Evolutionary conservation across 768 basidiomycete genomes (phyloP).

Genomic region (Russula foetens): DNA sequence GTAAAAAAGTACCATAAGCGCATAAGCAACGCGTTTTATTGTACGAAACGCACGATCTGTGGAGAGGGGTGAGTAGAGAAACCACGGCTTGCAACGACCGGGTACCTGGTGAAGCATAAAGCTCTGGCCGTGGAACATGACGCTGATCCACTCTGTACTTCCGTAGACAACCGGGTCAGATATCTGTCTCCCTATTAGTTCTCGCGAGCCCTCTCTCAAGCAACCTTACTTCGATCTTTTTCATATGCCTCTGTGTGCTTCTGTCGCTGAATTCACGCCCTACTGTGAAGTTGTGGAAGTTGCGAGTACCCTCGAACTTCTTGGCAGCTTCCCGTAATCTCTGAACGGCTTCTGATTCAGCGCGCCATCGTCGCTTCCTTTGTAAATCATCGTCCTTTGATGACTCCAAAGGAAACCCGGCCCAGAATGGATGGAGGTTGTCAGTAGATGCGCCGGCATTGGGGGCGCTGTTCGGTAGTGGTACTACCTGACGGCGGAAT

Average conservation of each 20-base stretch:
- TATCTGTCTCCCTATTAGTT: constrained; percentile 37
- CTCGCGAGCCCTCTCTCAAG: background rate
- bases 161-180: constrained; percentile 84
- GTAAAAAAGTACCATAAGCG: constrained; percentile 14
- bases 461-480: constrained; percentile 21
- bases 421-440: constrained; percentile 59
- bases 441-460: constrained; percentile 15
- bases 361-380: constrained; percentile 70
- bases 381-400: constrained; percentile 49
- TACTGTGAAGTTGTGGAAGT: constrained; percentile 97
- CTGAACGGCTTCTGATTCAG: constrained; percentile 43
- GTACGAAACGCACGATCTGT: constrained; percentile 40
- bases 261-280: constrained; percentile 77
- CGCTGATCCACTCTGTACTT: constrained; percentile 90
- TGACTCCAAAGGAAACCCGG: constrained; percentile 28
- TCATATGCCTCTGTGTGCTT: constrained; percentile 82
- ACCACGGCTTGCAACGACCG: constrained; percentile 15
- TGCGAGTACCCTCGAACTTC: constrained; percentile 82
- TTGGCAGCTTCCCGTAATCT: constrained; percentile 47
- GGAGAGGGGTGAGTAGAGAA: constrained; percentile 7
- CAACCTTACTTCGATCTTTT: constrained; percentile 62
- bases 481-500: constrained; percentile 30
- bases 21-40: constrained; percentile 8
- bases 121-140: constrained; percentile 92
- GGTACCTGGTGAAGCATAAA: constrained; percentile 98